Evolutionary conservation across 257 asterid genomes (phyloP).

Genomic region (Solanum sejunctum): DNA sequence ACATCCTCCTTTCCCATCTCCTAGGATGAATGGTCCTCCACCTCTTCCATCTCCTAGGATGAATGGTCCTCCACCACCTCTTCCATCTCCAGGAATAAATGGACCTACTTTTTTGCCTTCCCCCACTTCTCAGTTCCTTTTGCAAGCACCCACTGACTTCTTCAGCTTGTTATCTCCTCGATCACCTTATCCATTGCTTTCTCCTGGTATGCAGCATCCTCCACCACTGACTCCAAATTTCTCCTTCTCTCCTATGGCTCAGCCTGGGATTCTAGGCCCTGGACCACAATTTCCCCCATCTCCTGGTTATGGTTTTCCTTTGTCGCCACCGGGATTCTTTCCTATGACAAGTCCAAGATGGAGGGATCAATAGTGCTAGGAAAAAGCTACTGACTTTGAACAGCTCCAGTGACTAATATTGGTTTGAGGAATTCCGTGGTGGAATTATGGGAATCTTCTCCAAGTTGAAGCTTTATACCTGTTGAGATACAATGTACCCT

Average conservation of each 20-base stretch:
- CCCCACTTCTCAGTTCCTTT: slow-evolving; percentile 71
- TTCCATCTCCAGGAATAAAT: slow-evolving; percentile 40
- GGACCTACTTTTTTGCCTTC: slow-evolving; percentile 66
- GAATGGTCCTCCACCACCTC: slow-evolving; percentile 41
- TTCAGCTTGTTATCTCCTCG: slow-evolving; percentile 55
- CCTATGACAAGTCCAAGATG: slow-evolving; percentile 74
- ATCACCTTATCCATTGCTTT: slow-evolving; percentile 72
- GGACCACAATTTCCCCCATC: slow-evolving; percentile 77
- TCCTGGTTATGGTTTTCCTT: slow-evolving; percentile 80
- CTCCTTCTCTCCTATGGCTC: slow-evolving; percentile 57
- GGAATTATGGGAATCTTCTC: background rate
- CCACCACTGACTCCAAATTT: slow-evolving; percentile 69
- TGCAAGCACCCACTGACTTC: slow-evolving; percentile 78
- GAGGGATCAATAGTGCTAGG: slow-evolving; percentile 49
- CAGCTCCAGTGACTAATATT: slow-evolving; percentile 10
- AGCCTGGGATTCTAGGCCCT: slow-evolving; percentile 75
- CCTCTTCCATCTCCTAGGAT: slow-evolving; percentile 42
- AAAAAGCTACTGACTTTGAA: slow-evolving; percentile 21
- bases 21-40: slow-evolving; percentile 51
- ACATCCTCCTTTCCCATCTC: slow-evolving; percentile 17
- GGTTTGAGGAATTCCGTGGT: slow-evolving; percentile 7
- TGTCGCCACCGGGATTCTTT: slow-evolving; percentile 69
- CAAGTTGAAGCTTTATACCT: slow-evolving; percentile 15
- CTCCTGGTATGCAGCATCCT: slow-evolving; percentile 65
- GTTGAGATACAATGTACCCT: slow-evolving; percentile 11